Evolutionary conservation across 83 land plant genomes (phyloP), one percentile per base, ranked within the genome.

Genomic region (Thuja plicata): DNA sequence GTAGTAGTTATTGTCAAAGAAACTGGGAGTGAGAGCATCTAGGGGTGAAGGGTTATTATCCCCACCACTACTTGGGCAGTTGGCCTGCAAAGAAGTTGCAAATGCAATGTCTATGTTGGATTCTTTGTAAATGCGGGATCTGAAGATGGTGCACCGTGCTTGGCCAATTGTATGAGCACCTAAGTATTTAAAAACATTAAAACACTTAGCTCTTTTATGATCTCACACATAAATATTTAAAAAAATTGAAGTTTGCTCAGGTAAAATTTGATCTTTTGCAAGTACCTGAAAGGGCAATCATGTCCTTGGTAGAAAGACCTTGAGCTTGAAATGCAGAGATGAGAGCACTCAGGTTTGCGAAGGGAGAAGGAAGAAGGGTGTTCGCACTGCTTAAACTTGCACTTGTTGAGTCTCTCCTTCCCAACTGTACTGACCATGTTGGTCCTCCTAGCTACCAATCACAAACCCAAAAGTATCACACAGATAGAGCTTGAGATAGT

Each of bases 91-190:
- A 27, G 50, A 32, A n/a, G 21, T 27, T 1, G 83, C 88, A 11
- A 87, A 62, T 62, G 88, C 16, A 70, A 48, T 6, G 84, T 90
- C 88, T 43, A 90, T 88, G 87, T 88, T 66, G 21, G 88, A 60
- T 60, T 87, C 93, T 87, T 88, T 90, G 91, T 92, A 92, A 48
- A 92, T 86, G 27, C 90, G 46, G 35, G 15, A 43, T 34, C 87
- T 50, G 83, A 91, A 91, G 57, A 8, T 6, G 17, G 60, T 24
- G 87, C 92, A 91, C 16, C 88, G 57, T n/a, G 90, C 87, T 71
- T 87, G 82, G 24, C 92, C 92, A 41, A 91, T 76, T 40, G 92
- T 91, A 82, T 91, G 91, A 15, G 88, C 88, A 27, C 90, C 93
- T 81, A 86, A 86, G 30, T 90, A 2, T 21, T 15, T 21, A 45